A percentile compares a stretch with the other conserved stretches of the same genome.
These are phyloP conservation scores for Penicillium sp. DNA, from an alignment of 2,329 filamentous ascomycete genomes.

Conservation along the genomic window DNA sequence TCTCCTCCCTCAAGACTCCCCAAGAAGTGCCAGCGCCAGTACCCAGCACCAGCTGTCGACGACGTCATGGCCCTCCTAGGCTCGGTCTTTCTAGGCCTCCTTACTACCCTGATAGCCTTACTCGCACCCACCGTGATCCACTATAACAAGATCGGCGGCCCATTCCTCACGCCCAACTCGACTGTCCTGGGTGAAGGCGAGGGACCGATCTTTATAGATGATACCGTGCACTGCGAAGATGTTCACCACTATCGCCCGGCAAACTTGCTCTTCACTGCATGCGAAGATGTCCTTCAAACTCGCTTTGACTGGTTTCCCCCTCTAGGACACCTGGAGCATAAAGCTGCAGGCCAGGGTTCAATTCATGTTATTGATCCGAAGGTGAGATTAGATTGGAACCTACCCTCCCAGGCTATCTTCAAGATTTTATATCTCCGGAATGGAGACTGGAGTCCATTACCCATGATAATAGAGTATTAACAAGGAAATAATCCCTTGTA, in stretches of 20 bases:
- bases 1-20: not conserved
- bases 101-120: conserved; percentile 24
- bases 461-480: no score
- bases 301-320: conserved; percentile 60
- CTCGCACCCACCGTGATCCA: conserved; percentile 25
- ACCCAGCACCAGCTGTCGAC: no score
- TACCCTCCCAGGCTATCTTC: no score
- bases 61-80: conserved; percentile 24
- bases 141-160: conserved; percentile 27
- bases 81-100: conserved; percentile 22
- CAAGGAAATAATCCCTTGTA: conserved; percentile 22
- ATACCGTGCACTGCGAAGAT: conserved; percentile 64
- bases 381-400: conserved; percentile 42
- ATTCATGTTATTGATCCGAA: conserved; percentile 59
- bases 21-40: no score
- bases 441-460: no score
- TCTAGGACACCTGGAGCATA: conserved; percentile 47
- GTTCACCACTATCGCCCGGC: conserved; percentile 59
- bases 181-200: conserved; percentile 29
- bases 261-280: conserved; percentile 60
- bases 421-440: no score
- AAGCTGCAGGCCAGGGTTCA: conserved; percentile 33
- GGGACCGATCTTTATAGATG: conserved; percentile 50
- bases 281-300: conserved; percentile 49
- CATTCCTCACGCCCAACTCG: conserved; percentile 25